Conservation (phyloP, 2,329 filamentous ascomycete species). For the Trichoderma semiorbis region DNA sequence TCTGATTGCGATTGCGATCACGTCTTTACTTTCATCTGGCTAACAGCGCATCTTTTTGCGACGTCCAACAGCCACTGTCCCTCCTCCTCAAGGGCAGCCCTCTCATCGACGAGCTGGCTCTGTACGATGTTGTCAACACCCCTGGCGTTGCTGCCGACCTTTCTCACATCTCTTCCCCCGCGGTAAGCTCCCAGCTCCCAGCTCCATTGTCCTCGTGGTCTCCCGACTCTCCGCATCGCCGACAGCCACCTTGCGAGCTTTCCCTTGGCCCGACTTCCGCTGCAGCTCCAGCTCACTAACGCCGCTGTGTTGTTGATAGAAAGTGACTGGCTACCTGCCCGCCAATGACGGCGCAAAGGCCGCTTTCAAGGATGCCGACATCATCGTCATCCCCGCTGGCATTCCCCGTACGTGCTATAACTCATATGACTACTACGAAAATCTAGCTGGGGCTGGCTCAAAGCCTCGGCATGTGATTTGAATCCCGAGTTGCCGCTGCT, state of each 20-base stretch:
- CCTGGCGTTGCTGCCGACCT: conserved; percentile 94
- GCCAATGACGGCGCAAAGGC: conserved; percentile 79
- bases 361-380: conserved; percentile 88
- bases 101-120: conserved; percentile 83
- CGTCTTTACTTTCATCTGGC: background rate
- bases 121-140: conserved; percentile 99
- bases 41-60: background rate
- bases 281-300: conserved; percentile 1
- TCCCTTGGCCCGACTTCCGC: conserved; percentile 9
- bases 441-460: background rate
- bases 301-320: conserved; percentile 47
- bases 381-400: conserved; percentile 95
- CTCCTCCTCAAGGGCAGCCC: conserved; percentile 91
- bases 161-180: conserved; percentile 91
- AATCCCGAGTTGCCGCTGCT: conserved; percentile 16
- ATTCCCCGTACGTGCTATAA: conserved; percentile 73
- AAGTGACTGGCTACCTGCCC: conserved; percentile 84
- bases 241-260: background rate
- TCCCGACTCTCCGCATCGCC: conserved; percentile 15
- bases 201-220: background rate
- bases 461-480: background rate
- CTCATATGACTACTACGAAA: background rate
- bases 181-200: conserved; percentile 47
- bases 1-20: background rate
- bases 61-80: conserved; percentile 70